Evolutionary conservation across 495 filamentous ascomycete genomes (phyloP).

Genomic region (Penicillium ochrochloron): DNA sequence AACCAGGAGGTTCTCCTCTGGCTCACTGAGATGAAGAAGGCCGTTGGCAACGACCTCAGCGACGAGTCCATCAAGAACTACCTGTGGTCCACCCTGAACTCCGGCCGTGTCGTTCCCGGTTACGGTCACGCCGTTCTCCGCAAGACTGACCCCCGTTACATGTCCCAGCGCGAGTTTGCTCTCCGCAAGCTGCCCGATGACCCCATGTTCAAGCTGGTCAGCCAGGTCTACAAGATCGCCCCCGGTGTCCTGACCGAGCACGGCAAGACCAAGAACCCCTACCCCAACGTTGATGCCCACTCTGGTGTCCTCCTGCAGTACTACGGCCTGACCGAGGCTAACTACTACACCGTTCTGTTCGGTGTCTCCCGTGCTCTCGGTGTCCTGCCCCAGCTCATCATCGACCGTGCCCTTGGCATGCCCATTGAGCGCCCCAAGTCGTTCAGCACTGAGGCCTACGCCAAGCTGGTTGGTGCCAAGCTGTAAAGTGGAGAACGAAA

Average conservation of each 20-base stretch:
- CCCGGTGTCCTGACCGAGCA: constrained; percentile 97
- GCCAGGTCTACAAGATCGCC: constrained; percentile 99
- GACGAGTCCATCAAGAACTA: constrained; percentile 96
- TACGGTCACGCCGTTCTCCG: constrained; percentile 99
- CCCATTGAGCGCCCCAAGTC: constrained; percentile 82
- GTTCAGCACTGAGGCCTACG: constrained; percentile 95
- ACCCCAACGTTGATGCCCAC: constrained; percentile 80
- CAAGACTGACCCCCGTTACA: constrained; percentile 99
- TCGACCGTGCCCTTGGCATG: constrained; percentile 91
- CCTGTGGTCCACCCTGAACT: constrained; percentile 95
- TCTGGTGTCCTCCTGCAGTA: constrained; percentile 98
- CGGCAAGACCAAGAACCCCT: constrained; percentile 98
- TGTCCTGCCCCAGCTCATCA: constrained; percentile 98
- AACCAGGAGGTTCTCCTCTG: constrained; percentile 99
- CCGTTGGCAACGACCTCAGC: constrained; percentile 89
- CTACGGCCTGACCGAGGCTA: constrained; percentile 97
- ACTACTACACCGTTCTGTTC: constrained; percentile 99
- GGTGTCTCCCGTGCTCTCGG: constrained; percentile 97
- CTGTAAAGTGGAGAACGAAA: constrained; percentile 60
- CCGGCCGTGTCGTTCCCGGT: constrained; percentile 93
- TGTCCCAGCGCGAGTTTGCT: constrained; percentile 95
- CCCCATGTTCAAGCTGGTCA: constrained; percentile 99
- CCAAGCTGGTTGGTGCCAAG: constrained; percentile 89
- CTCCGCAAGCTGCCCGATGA: constrained; percentile 90
- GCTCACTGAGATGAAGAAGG: constrained; percentile 98